Base-by-base conservation (phyloP, 108 stramenopile species). In the Nitzschia palea region DNA sequence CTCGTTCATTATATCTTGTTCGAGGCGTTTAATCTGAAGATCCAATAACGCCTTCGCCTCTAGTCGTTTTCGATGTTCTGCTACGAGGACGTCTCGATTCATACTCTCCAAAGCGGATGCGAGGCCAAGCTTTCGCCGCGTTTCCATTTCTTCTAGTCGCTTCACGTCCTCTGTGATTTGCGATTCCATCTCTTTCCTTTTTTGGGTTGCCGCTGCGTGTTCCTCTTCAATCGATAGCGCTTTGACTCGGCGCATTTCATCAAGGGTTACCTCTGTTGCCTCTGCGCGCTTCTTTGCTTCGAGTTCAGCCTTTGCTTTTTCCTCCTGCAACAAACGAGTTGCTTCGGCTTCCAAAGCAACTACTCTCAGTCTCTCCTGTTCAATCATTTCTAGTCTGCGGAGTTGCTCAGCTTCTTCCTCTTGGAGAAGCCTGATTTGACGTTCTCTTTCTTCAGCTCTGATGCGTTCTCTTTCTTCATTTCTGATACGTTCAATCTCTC, bases 21-120 rank as follows among this genome's bases (percentile, higher is more conserved):
- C 76, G 2, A 70, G 64, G 12, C 55, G 22, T 8, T 28, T 25
- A 42, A 77, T 54, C 37, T 72, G 65, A 0, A 50, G 51, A 25
- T 70, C 66, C 28, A 62, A 30, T 9, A 18, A 34, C 6, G 71
- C 61, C 65, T 67, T 70, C 23, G 35, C 60, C 12, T 47, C 45
- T 9, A 70, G 57, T 10, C 69, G 68, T 12, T 52, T 55, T 34
- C 57, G 58, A 47, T 72, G 58, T 47, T 72, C 43, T 6, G 65
- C 71, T 10, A 66, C 61, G 40, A 76, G 42, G 25, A 68, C 30
- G 32, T 76, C 74, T 18, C 44, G 48, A 42, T 68, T 52, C 67
- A 63, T 69, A 15, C 27, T 55, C 44, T 68, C 61, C 17, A 51
- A 47, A 29, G 55, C 44, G 3, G 44, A 25, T 23, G 52, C 23